A percentile compares a stretch with the other conserved stretches of the same genome.
Conservation (phyloP, 192 early-diverging fungal species). For the Linnemannia zychae region DNA sequence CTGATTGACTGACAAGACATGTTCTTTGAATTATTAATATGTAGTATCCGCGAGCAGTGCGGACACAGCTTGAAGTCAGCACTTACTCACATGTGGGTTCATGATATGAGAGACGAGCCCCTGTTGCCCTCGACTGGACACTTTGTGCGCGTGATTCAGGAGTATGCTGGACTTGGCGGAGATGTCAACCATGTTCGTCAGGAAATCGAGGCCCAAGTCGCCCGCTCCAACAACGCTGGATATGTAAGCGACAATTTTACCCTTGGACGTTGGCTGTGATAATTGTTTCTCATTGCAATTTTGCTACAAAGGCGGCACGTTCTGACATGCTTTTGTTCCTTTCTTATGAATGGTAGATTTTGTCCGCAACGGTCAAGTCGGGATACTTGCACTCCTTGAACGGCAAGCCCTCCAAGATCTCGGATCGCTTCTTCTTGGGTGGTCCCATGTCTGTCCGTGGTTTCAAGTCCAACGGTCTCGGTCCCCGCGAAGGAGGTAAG, state of each 20-base stretch:
- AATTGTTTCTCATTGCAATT: neutral
- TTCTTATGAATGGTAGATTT: conserved; percentile 38
- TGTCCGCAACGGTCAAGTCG: conserved; percentile 56
- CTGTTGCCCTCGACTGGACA: conserved; percentile 83
- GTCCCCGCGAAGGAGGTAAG: conserved; percentile 83
- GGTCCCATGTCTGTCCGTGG: conserved; percentile 90
- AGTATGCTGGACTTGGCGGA: conserved; percentile 89
- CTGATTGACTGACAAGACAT: conserved; percentile 7
- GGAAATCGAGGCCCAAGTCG: conserved; percentile 77
- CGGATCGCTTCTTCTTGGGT: conserved; percentile 92
- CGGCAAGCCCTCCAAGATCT: conserved; percentile 70
- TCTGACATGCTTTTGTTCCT: too few relatives aligned
- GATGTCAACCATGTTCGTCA: conserved; percentile 81
- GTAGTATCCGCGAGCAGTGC: conserved; percentile 79
- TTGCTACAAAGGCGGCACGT: too few relatives aligned
- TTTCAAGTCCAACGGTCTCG: conserved; percentile 89
- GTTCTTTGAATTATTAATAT: neutral
- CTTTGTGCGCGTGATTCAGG: conserved; percentile 64
- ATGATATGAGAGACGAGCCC: conserved; percentile 84
- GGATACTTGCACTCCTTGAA: conserved; percentile 79
- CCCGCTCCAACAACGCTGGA: conserved; percentile 63
- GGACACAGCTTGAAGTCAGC: conserved; percentile 91
- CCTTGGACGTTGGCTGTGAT: neutral
- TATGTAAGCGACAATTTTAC: conserved; percentile 61
- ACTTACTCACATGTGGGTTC: conserved; percentile 71